A percentile compares a stretch with the other conserved stretches of the same genome.
Conservation (phyloP, 768 basidiomycete species). For the Pleurotus salmoneostramineus region DNA sequence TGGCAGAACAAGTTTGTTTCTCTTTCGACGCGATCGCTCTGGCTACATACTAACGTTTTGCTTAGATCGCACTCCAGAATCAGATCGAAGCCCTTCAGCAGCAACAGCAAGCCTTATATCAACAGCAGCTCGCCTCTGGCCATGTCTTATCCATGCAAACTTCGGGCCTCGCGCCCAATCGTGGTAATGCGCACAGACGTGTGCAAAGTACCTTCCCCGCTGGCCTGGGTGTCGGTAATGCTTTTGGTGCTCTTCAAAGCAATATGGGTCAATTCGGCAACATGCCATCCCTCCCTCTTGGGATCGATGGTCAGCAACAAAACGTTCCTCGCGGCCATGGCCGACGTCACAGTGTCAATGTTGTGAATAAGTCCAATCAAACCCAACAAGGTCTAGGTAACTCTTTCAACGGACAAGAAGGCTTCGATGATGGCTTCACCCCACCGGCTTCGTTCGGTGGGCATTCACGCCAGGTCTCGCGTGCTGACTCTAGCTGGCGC, state of each 20-base stretch:
- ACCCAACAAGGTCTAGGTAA: conserved; percentile 35
- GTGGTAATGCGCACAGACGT: conserved; percentile 61
- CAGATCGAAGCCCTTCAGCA: conserved; percentile 90
- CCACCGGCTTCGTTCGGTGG: conserved; percentile 55
- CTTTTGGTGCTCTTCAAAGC: conserved; percentile 43
- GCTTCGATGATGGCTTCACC: conserved; percentile 79
- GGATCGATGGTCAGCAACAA: conserved; percentile 60
- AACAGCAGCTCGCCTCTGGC: conserved; percentile 86
- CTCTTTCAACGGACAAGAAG: conserved; percentile 51
- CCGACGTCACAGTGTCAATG: conserved; percentile 87
- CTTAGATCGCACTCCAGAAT: conserved; percentile 79
- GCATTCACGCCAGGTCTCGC: conserved; percentile 72
- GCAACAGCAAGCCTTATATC: conserved; percentile 86
- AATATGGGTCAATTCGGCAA: conserved; percentile 69
- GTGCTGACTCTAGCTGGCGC: conserved; percentile 84
- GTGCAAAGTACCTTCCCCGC: conserved; percentile 83
- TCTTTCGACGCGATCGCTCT: conserved; percentile 5
- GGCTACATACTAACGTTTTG: conserved; percentile 2
- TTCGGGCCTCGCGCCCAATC: conserved; percentile 65
- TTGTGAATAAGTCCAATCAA: conserved; percentile 73
- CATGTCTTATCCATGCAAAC: conserved; percentile 80
- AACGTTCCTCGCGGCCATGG: conserved; percentile 82
- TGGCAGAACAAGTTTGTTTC: conserved; percentile 73
- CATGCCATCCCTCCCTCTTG: conserved; percentile 46
- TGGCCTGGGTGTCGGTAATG: conserved; percentile 30